Percentiles rank a stretch among this genome's conserved stretches.
Evolutionary conservation across 208 protist species (phyloP).

Genomic region (Hexamita inflata): DNA sequence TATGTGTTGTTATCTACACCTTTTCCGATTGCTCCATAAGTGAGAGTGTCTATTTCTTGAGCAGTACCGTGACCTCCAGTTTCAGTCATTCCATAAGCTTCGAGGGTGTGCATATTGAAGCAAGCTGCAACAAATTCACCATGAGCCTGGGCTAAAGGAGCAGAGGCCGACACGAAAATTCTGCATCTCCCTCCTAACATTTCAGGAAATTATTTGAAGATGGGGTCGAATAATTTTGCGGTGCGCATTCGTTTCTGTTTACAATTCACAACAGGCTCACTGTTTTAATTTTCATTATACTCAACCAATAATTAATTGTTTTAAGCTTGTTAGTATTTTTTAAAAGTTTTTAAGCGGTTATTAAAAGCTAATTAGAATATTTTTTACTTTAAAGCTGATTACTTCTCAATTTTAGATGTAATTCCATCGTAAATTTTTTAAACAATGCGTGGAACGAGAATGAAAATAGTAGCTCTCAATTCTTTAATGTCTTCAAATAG

Average conservation of each 20-base stretch:
- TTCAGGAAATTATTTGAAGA: not conserved
- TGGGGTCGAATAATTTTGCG: no score
- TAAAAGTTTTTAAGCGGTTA: not conserved
- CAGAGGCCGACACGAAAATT: constrained; percentile 26
- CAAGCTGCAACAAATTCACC: constrained; percentile 3
- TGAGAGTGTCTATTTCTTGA: not conserved
- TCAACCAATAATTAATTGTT: not conserved
- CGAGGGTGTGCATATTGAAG: not conserved
- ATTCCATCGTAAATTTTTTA: constrained; percentile 27
- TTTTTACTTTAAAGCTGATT: not conserved
- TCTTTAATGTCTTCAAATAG: constrained; percentile 25
- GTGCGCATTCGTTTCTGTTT: no score
- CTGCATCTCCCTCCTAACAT: constrained; percentile 13
- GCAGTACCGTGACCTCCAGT: not conserved
- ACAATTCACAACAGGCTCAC: no score
- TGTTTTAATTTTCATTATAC: no score
- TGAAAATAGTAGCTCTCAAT: constrained; percentile 18
- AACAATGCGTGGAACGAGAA: constrained; percentile 24
- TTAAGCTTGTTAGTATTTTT: not conserved
- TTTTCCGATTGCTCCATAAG: not conserved
- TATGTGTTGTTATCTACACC: not conserved
- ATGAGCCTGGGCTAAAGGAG: not conserved
- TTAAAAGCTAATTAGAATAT: not conserved
- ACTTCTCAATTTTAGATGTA: not conserved
- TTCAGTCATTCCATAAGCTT: constrained; percentile 38